Evolutionary conservation across 306 rosid genomes (phyloP), one percentile per base, ranked within the genome.

Genomic region (Trichosanthes cucumerina): DNA sequence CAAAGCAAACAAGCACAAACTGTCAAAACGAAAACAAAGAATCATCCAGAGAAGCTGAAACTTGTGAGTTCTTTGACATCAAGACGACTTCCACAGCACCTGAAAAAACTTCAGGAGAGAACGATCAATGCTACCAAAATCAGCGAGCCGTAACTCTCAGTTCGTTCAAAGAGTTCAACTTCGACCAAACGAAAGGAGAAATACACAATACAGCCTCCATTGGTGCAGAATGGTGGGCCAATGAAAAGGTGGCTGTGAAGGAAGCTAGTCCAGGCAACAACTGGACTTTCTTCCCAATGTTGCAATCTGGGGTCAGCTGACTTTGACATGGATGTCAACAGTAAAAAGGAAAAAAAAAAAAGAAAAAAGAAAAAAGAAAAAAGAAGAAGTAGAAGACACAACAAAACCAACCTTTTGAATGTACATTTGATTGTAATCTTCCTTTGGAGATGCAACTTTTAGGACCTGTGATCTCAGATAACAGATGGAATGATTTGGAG

Each of bases 131-230:
- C 83, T 86, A 88, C 65, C 88, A 84, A 59, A 91, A 86, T 86
- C 93, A 89, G 70, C 85, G 86, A 77, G 89, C 97, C 71, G 79
- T 84, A 78, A 87, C 85, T 26, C 88, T 88, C 9, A 86, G 92
- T 28, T 88, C 97, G 5, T 82, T 88, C 53, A 92, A 95, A 83
- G 98, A 95, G 77, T 95, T 95, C 86, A 92, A 85, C 84, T 95
- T 95, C 79, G 96, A 92, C 85, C 87, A 79, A 87, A 88, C 91
- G 36, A 91, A 92, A 83, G 87, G 89, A 9, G 96, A 88, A 72
- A 86, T 64, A 59, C 82, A 88, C 23, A 82, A 69, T 59, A 83
- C 90, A 72, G 58, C 92, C 15, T 43, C 85, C 70, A 83, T 84
- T 53, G 89, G 91, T 82, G 66, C 96, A 3, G 90, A 86, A 41